Percentiles rank a stretch among this genome's conserved stretches.
Evolutionary conservation across 2,329 filamentous ascomycete genomes (phyloP).

Genomic region (Chaetomiaceae sp.): DNA sequence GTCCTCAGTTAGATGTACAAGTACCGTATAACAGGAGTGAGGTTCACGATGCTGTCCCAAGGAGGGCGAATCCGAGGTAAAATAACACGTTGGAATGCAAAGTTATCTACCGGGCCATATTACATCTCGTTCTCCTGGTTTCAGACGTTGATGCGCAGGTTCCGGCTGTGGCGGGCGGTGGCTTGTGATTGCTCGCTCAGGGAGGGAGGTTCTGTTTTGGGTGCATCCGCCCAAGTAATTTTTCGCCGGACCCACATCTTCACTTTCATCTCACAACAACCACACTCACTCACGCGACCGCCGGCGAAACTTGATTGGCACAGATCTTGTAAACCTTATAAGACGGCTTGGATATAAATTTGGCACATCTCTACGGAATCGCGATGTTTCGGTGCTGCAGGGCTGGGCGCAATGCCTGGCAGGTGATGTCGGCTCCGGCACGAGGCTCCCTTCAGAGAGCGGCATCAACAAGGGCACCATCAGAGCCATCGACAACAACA

Average conservation of each 20-base stretch:
- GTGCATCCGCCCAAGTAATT: background rate
- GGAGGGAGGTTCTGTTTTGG: too few relatives aligned
- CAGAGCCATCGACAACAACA: background rate
- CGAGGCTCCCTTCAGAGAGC: background rate
- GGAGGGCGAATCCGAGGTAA: too few relatives aligned
- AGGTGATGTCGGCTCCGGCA: background rate
- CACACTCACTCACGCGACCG: background rate
- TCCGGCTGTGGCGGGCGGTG: too few relatives aligned
- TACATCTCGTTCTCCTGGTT: too few relatives aligned
- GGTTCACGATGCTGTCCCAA: background rate
- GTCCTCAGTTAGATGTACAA: conserved; percentile 9
- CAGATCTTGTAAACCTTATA: too few relatives aligned
- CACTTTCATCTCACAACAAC: background rate
- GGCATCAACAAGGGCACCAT: background rate
- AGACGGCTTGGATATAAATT: too few relatives aligned
- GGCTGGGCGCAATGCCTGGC: conserved; percentile 7
- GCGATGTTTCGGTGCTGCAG: conserved; percentile 9
- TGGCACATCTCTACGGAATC: too few relatives aligned
- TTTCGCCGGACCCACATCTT: background rate
- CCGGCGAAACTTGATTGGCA: too few relatives aligned
- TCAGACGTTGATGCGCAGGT: too few relatives aligned
- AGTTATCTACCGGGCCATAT: too few relatives aligned
- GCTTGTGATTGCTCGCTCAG: too few relatives aligned
- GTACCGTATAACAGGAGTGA: background rate
- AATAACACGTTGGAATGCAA: too few relatives aligned